These are phyloP conservation scores for Arctium minus DNA, from an alignment of 129 eudicot genomes.

Conservation along the genomic window DNA sequence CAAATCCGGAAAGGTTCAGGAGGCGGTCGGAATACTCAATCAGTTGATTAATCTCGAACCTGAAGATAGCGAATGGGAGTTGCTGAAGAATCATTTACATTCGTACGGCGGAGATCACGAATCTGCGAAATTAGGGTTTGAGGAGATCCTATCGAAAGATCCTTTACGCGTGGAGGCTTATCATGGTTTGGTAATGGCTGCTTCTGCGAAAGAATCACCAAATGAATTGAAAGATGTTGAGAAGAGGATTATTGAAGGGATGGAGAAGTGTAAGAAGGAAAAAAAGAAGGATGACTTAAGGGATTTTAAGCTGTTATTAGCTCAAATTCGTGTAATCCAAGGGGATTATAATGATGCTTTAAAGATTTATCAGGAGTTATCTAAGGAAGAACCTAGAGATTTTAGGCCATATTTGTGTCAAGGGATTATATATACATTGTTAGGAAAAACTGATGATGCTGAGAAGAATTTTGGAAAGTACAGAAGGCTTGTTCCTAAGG, in stretches of 20 bases:
- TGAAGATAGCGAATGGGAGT: constrained; percentile 57
- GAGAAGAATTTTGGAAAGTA: constrained; percentile 70
- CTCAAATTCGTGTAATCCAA: constrained; percentile 72
- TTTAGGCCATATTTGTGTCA: constrained; percentile 91
- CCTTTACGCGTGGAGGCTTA: constrained; percentile 77
- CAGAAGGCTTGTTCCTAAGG: constrained; percentile 81
- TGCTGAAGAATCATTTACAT: constrained; percentile 53
- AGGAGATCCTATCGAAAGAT: constrained; percentile 52
- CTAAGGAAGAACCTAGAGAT: constrained; percentile 82
- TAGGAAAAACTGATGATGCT: constrained; percentile 72
- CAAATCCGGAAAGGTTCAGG: constrained; percentile 42
- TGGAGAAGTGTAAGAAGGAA: constrained; percentile 43
- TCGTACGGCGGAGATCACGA: constrained; percentile 43
- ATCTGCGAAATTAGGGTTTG: constrained; percentile 54
- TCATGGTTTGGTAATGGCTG: constrained; percentile 78
- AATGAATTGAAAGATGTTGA: constrained; percentile 43
- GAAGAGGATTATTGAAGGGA: constrained; percentile 46
- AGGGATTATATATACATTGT: constrained; percentile 80
- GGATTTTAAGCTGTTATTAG: constrained; percentile 80
- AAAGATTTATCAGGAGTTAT: constrained; percentile 66
- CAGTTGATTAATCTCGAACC: constrained; percentile 62
- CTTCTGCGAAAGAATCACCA: constrained; percentile 43
- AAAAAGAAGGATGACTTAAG: constrained; percentile 53
- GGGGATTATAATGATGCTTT: constrained; percentile 66
- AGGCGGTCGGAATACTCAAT: constrained; percentile 50